Base-by-base conservation (phyloP, 257 asterid species). In the Solanum stenotomum region DNA sequence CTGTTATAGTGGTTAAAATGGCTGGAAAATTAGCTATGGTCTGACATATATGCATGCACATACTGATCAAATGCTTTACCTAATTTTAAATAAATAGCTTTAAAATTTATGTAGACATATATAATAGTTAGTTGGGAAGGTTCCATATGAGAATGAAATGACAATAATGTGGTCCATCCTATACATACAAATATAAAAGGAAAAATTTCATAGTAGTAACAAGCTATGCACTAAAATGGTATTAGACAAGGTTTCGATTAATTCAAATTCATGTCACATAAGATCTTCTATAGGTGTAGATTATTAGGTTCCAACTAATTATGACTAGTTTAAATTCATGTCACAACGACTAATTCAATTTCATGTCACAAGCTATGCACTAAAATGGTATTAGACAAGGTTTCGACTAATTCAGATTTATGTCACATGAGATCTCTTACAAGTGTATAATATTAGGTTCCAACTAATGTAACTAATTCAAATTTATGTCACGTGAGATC, bases 161-260 rank as follows among this genome's bases (percentile, higher is more conserved):
- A 71, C 76, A 86, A 87, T 14, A 44, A 25, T 87, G 94, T 89
- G 92, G 92, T 92, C 91, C 94, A 87, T 88, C 87, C n/a, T 86
- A 68, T 44, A 61, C 68, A 87, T 84, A 76, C 49, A 89, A 87
- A n/a, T 20, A 23, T 11, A 87, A 10, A 10, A 34, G 75, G n/a
- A 20, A 31, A 65, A 61, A n/a, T 23, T 34, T n/a, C 37, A 61
- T 2, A 33, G 11, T 56, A 22, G 20, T 29, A 49, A 83, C 20
- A 33, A 49, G 18, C 20, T 83, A 5, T 52, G 72, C 71, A 83
- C 70, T 46, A 12, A 11, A 76, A 23, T 76, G 71, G 15, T 52
- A n/a, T 40, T 83, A 61, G 8, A 6, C 7, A n/a, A 15, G 10
- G 6, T 31, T 71, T 11, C 4, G 7, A 71, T 4, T 71, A 71